Evolutionary conservation across 805 yeast species (phyloP), one percentile per base, ranked within the genome.

Genomic region (Kazachstania bromeliacearum): DNA sequence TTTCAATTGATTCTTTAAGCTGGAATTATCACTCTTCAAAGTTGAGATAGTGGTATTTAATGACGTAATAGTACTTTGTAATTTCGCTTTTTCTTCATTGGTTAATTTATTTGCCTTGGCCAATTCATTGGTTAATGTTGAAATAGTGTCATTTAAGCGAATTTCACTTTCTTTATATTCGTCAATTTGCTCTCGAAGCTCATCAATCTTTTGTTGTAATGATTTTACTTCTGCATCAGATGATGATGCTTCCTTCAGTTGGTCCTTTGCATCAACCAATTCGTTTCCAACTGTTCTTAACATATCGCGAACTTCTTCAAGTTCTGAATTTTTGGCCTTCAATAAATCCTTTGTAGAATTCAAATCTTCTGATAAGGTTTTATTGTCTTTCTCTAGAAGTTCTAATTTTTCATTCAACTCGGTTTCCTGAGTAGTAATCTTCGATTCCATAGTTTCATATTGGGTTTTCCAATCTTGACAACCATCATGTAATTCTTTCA

Each of bases 261-360:
- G 61, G 31, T 80, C 85, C 44, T 71, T 75, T 0, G 85, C 74
- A 4, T 72, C 70, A 1, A 87, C 94, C 6, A 87, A 64, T 34
- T 85, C 94, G 48, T 82, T 73, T 1, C 96, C 96, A 19, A 87
- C 68, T 38, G 73, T 76, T 43, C 70, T 70, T 36, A 88, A 55
- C 84, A 80, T 83, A 39, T 85, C 96, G 48, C 77, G 73, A 35
- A 82, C 65, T 35, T 66, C 69, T 32, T 76, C 85, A 13, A 85
- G 61, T 49, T 87, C 95, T 37, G 75, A 82, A 9, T 51, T 39
- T 41, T 76, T 75, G 7, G 50, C 31, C 23, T 55, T 59, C n/a
- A 75, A 38, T 6, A 59, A 56, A 3, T 45, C 36, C 21, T 54
- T 61, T 4, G 60, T 23, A 5, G 37, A 28, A 2, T 17, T 38